Conservation (phyloP, 1,284 basidiomycete species). For the Heterobasidion irregulare region DNA sequence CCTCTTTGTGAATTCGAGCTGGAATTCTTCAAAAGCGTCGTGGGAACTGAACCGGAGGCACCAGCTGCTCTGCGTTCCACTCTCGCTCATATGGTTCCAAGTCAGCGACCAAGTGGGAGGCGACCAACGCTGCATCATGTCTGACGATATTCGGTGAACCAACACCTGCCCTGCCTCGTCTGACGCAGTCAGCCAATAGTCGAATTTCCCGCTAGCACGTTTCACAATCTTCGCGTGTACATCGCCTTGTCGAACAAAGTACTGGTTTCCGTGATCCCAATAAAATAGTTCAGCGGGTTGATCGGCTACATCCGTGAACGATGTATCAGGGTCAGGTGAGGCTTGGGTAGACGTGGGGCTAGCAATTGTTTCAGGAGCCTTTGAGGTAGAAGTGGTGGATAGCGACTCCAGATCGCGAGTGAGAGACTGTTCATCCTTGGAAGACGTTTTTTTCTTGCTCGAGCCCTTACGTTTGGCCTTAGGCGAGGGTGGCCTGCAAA, state of each 20-base stretch:
- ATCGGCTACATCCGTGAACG: slow-evolving; percentile 27
- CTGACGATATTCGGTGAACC: slow-evolving; percentile 53
- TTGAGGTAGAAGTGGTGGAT: slow-evolving; percentile 7
- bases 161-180: slow-evolving; percentile 43
- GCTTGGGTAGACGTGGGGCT: slow-evolving; percentile 14
- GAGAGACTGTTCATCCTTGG: slow-evolving; percentile 11
- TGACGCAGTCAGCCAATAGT: slow-evolving; percentile 58
- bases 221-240: slow-evolving; percentile 66
- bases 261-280: slow-evolving; percentile 66
- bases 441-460: slow-evolving; percentile 13
- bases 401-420: slow-evolving; percentile 5
- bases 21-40: slow-evolving; percentile 58
- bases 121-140: slow-evolving; percentile 74
- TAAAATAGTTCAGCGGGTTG: slow-evolving; percentile 52
- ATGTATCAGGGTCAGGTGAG: slow-evolving; percentile 13
- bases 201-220: slow-evolving; percentile 35
- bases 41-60: slow-evolving; percentile 64
- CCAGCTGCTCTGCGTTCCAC: slow-evolving; percentile 71
- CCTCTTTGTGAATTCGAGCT: slow-evolving; percentile 60
- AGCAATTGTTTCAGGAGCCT: slow-evolving; percentile 4
- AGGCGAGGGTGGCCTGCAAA: slow-evolving; percentile 27
- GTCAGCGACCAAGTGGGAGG: slow-evolving; percentile 66
- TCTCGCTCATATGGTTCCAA: slow-evolving; percentile 71
- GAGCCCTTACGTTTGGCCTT: slow-evolving; percentile 19
- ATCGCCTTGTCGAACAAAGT: slow-evolving; percentile 62